Evolutionary conservation across 768 basidiomycete species (phyloP), one percentile per base, ranked within the genome.

Genomic region (Asterophora lycoperdoides): DNA sequence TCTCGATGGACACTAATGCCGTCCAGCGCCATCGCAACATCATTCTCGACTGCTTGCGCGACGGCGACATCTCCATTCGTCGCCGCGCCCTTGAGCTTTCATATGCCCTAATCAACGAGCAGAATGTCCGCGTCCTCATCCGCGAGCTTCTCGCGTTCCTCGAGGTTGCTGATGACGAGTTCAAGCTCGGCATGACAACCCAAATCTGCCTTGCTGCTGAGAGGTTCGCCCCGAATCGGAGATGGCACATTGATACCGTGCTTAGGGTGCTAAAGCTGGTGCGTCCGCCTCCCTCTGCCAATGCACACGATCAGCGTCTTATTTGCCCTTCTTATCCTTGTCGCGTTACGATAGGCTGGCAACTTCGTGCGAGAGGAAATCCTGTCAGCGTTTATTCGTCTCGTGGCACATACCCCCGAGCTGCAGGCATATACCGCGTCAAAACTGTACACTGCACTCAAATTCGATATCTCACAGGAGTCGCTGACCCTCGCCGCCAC

Each of bases 211-310:
- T 97, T 19, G 95, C 93, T 2, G 96, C 96, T 0, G 96, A 99
- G 67, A 77, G 93, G 38, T 98, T 91, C 62, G 95, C 95, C 0
- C 96, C 96, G 0, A 97, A 95, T 67, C 94, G 94, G 68, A 78
- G 96, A 55, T 99, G 95, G 95, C 96, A 99, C 64, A 99, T 99
- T 44, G 96, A 98, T 65, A 98, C 96, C 0, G 90, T 97, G 4
- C 69, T 99, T 41, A 80, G 96, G 23, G 90, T 93, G 2, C 67
- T 99, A 53, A 94, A 93, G 65, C 70, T 97, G 60, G 94, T 95
- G 51, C 49, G 86, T 23, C 23, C 23, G 23, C 23, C 6, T 23
- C 74, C 3, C 17, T 35, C 13, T 8, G 30, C 8, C 9, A 32
- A 32, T 10, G 4, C 13, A 29, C 9, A 32, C 2, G 33, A 30